Evolutionary conservation across 768 basidiomycete species (phyloP).

Genomic region (Lanmaoa rubissima): DNA sequence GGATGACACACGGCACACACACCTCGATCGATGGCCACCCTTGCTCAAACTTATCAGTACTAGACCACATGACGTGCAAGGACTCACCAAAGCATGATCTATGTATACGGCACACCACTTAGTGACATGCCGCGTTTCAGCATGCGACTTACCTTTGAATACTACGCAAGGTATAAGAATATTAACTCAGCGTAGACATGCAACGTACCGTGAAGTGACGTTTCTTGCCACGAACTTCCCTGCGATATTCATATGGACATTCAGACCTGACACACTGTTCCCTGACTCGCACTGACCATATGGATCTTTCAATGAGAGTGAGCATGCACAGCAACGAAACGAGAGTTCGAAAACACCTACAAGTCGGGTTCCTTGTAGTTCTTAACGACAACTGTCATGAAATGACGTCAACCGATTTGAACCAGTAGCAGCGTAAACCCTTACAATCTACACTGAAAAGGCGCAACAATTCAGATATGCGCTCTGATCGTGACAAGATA

Average conservation of each 20-base stretch:
- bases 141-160: constrained; percentile 63
- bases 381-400: constrained; percentile 61
- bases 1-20: neutral
- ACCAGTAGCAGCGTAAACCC: constrained; percentile 15
- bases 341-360: constrained; percentile 40
- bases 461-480: neutral
- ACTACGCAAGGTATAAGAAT: constrained; percentile 38
- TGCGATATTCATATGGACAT: constrained; percentile 33
- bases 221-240: constrained; percentile 88
- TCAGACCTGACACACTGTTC: constrained; percentile 23
- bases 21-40: constrained; percentile 96
- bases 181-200: neutral
- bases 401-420: neutral
- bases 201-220: constrained; percentile 77
- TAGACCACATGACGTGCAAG: neutral
- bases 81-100: constrained; percentile 88
- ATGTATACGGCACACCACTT: constrained; percentile 5
- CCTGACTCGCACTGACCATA: constrained; percentile 60
- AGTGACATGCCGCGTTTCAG: constrained; percentile 1
- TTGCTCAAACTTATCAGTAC: constrained; percentile 28
- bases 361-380: constrained; percentile 76
- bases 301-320: constrained; percentile 50
- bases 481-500: neutral
- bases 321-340: constrained; percentile 2
- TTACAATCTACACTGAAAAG: constrained; percentile 66